These are phyloP conservation scores for Forsythia viridissima DNA, from an alignment of 257 asterid species.

Conservation along the genomic window DNA sequence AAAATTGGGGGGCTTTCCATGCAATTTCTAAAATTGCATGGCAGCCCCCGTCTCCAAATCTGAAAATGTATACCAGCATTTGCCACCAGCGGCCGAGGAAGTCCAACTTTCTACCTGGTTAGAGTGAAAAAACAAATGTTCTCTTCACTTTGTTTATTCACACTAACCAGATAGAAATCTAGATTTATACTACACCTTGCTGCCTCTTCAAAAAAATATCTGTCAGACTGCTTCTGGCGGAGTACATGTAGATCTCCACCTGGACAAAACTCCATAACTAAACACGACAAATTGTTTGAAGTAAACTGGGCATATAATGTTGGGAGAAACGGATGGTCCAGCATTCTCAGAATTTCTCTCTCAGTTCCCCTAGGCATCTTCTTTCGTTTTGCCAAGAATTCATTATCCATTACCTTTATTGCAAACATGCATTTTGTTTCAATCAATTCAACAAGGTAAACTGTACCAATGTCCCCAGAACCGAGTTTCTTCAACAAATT, in stretches of 20 bases:
- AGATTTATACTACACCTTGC: slow-evolving; percentile 57
- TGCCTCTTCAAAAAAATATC: slow-evolving; percentile 65
- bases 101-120: no score
- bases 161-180: no score
- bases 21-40: no score
- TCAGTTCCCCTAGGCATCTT: slow-evolving; percentile 73
- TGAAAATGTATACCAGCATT: no score
- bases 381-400: slow-evolving; percentile 62
- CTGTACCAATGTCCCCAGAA: slow-evolving; percentile 77
- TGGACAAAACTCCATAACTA: slow-evolving; percentile 80
- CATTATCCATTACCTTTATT: slow-evolving; percentile 74
- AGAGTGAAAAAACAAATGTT: no score
- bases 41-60: no score
- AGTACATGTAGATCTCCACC: slow-evolving; percentile 85
- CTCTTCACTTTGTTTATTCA: no score
- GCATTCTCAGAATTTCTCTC: slow-evolving; percentile 63
- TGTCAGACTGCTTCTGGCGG: slow-evolving; percentile 66
- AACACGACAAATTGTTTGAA: slow-evolving; percentile 65
- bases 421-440: slow-evolving; percentile 64
- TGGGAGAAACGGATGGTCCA: slow-evolving; percentile 82
- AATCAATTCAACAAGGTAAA: slow-evolving; percentile 65
- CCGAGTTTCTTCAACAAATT: slow-evolving; percentile 70
- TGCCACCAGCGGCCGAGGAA: no score
- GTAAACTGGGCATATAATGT: slow-evolving; percentile 72
- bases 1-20: no score